Percentiles rank a stretch among this genome's conserved stretches.
Conservation (phyloP, 176 grass and related monocot species). For the Tuctoria greenei region DNA sequence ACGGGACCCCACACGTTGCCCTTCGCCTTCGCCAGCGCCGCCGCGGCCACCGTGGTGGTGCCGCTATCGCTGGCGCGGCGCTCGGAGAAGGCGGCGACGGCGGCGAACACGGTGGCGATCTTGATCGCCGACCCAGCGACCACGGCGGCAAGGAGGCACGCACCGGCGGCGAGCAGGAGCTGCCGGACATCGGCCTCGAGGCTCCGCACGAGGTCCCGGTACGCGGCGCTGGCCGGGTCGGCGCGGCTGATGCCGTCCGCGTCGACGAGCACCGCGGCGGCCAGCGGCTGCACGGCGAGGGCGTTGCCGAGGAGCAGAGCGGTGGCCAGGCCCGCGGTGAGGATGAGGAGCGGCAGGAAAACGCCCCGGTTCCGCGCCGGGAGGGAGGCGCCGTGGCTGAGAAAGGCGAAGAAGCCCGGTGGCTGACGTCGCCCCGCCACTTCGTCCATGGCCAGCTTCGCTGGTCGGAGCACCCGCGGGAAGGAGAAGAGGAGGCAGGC, state of each 20-base stretch:
- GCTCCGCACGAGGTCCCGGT: constrained; percentile 9
- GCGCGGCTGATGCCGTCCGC: constrained; percentile 27
- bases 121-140: constrained; percentile 33
- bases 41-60: background rate
- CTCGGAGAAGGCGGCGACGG: constrained; percentile 25
- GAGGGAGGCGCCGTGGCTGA: constrained; percentile 38
- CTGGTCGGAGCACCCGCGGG: background rate
- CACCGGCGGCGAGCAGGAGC: constrained; percentile 9
- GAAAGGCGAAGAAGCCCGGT: constrained; percentile 35
- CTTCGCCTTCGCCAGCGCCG: background rate
- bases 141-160: constrained; percentile 26
- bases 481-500: background rate
- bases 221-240: constrained; percentile 26
- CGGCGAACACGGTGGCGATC: constrained; percentile 43
- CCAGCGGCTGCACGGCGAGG: constrained; percentile 46
- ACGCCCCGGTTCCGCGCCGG: constrained; percentile 9
- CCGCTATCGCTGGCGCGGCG: background rate
- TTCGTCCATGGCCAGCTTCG: constrained; percentile 24
- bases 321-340: constrained; percentile 34
- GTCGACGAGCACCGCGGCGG: constrained; percentile 25
- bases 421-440: background rate
- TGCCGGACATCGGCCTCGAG: background rate
- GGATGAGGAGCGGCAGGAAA: constrained; percentile 39
- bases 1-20: constrained; percentile 29
- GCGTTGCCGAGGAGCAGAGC: constrained; percentile 44